Base-by-base conservation (phyloP, 768 basidiomycete species). In the Lactarius quietus region DNA sequence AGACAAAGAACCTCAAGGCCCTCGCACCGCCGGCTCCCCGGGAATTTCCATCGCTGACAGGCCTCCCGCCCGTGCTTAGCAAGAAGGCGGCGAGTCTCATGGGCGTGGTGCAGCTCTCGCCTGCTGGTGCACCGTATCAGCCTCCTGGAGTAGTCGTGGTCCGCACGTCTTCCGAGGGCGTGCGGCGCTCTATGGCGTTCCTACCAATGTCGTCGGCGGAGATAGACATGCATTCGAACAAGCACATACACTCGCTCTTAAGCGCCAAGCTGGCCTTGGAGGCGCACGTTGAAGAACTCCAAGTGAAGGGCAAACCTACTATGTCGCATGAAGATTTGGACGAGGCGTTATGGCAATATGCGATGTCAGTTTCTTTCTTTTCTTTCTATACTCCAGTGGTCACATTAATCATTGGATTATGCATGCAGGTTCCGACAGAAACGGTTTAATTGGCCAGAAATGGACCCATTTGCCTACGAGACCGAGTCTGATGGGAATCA, bases 211-310 rank as follows among this genome's bases (percentile, higher is more conserved):
- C 79, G 0, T 80, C 88, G 28, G 71, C 73, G 3, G 88, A 89
- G 71, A 77, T 91, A 38, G 89, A 91, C 76, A 85, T 88, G 85
- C 86, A 90, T 70, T 80, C 84, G n/a, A 86, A 85, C 76, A 88
- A 85, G 75, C 80, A 86, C 71, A 75, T 90, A 57, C 86, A 91
- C 71, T 80, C 80, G 7, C 72, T 92, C 3, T 76, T 92, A 29
- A 84, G 83, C 35, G 87, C 84, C 71, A 83, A 84, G 70, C 77
- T 78, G 39, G 86, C 88, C 5, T 76, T 92, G 12, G 72, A 68
- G 7, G 83, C 84, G 53, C 86, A 77, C 71, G 71, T 87, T 17
- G 59, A 72, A 23, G 78, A 80, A 31, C 68, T 75, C 23, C 63
- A 65, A 28, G 70, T 69, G 29, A 67, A 61, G 39, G 74, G 73